Evolutionary conservation across 305 asterid species (phyloP), one percentile per base, ranked within the genome.

Genomic region (Petunia hybrid): DNA sequence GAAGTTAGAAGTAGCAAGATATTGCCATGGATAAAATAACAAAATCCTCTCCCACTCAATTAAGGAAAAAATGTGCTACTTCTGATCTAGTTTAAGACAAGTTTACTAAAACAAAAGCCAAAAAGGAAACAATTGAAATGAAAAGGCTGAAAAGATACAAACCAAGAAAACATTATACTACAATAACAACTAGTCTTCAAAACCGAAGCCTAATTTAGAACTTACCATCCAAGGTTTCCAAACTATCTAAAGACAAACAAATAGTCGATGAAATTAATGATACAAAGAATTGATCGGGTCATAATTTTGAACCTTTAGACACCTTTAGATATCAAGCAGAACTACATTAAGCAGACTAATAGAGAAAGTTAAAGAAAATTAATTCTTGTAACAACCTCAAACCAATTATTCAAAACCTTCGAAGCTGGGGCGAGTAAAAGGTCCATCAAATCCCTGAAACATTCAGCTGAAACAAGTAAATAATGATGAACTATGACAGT

Each of bases 391-490:
- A 81, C 82, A 87, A 95, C 99, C 98, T 94, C 98, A 85, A 95
- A 95, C 99, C 98, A 95, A 81, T 91, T 94, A 86, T 95, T 89
- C 83, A 95, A 86, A 85, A 95, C 92, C 91, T 92, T 94, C 13
- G 99, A 91, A 78, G 98, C 97, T 77, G 98, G 99, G 73, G 98
- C 86, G 81, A 95, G 83, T 85, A 95, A 80, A 76, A 95, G 96
- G 82, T 95, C 97, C 92, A 91, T 80, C 87, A 94, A 92, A 74
- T 95, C 95, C 93, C 99, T 95, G 91, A 85, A 88, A 89, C 66
- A 66, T 64, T 70, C 82, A 85, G 81, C 14, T 9, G 39, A 67
- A 62, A 66, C 55, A 80, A 75, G 78, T 61, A 43, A 85, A 80
- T 79, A 79, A 79, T 55, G 42, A 75, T 4, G 45, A 77, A 73